Conservation (phyloP, 2,329 filamentous ascomycete species). For the Triangularia setosa region DNA sequence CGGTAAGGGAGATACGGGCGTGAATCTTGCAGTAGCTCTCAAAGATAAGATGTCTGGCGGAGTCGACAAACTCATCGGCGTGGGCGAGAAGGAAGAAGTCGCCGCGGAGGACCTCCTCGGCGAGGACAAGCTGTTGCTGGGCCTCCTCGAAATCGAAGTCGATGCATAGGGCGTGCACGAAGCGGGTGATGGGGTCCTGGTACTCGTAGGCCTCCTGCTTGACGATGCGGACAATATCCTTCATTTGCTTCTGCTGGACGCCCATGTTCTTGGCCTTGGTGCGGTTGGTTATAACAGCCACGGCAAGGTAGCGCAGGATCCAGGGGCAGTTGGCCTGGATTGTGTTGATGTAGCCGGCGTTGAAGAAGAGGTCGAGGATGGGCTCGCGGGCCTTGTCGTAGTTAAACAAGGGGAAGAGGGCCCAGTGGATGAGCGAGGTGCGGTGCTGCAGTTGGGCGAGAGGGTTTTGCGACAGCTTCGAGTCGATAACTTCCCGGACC, state of each 20-base stretch:
- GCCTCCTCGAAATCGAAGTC: slow-evolving; percentile 97
- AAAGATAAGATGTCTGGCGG: slow-evolving; percentile 92
- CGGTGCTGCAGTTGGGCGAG: slow-evolving; percentile 93
- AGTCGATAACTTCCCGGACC: slow-evolving; percentile 88
- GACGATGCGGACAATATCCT: slow-evolving; percentile 93
- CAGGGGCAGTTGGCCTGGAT: slow-evolving; percentile 97
- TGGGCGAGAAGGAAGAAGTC: slow-evolving; percentile 93
- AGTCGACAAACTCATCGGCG: slow-evolving; percentile 86
- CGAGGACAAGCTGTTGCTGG: slow-evolving; percentile 78
- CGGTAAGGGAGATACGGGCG: slow-evolving; percentile 96
- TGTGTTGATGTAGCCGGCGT: slow-evolving; percentile 96
- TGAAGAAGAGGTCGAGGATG: slow-evolving; percentile 96
- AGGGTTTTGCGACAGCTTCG: slow-evolving; percentile 92
- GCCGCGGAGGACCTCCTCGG: slow-evolving; percentile 83
- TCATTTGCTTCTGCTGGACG: slow-evolving; percentile 95
- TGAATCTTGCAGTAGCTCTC: slow-evolving; percentile 99
- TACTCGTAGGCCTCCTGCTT: slow-evolving; percentile 98
- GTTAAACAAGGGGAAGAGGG: slow-evolving; percentile 98
- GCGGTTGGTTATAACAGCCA: slow-evolving; percentile 91
- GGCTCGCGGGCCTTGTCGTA: slow-evolving; percentile 85
- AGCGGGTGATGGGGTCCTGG: slow-evolving; percentile 90
- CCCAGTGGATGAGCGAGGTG: slow-evolving; percentile 97
- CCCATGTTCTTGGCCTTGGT: slow-evolving; percentile 75
- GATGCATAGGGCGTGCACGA: slow-evolving; percentile 92
- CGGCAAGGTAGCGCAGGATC: slow-evolving; percentile 90